Evolutionary conservation across 1,284 basidiomycete species (phyloP).

Genomic region (Farysia itapuensis): DNA sequence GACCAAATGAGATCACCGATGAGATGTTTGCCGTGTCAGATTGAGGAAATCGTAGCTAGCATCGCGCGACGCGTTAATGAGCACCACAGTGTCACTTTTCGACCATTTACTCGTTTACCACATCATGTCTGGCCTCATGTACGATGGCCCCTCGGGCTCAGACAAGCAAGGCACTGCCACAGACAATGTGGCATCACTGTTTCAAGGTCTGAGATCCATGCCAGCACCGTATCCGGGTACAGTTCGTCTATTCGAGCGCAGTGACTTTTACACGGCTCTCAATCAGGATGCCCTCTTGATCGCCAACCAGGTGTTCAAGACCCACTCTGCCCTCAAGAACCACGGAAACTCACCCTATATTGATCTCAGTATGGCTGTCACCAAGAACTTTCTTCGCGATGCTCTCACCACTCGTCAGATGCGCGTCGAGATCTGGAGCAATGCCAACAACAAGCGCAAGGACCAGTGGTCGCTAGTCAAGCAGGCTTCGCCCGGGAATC

Average conservation of each 20-base stretch:
- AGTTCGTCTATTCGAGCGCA: constrained; percentile 59
- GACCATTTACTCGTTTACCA: too few relatives aligned
- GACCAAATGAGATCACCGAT: too few relatives aligned
- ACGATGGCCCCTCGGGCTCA: constrained; percentile 32
- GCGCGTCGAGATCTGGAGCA: constrained; percentile 76
- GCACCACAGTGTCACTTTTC: too few relatives aligned
- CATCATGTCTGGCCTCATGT: constrained; percentile 57
- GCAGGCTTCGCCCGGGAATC: constrained; percentile 91
- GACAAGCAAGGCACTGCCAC: constrained; percentile 49
- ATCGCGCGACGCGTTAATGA: too few relatives aligned
- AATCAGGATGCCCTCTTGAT: constrained; percentile 85
- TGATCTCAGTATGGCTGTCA: constrained; percentile 76
- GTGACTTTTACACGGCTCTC: constrained; percentile 85
- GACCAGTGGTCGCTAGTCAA: constrained; percentile 70
- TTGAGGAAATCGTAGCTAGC: too few relatives aligned
- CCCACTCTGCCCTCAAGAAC: constrained; percentile 55
- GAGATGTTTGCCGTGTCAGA: too few relatives aligned
- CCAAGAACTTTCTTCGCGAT: constrained; percentile 82
- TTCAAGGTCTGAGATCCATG: constrained; percentile 51
- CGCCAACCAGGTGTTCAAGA: constrained; percentile 71
- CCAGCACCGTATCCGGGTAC: constrained; percentile 37
- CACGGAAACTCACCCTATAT: constrained; percentile 63
- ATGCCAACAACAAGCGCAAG: constrained; percentile 71
- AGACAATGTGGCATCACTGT: constrained; percentile 42
- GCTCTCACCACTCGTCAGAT: constrained; percentile 87